phyloP scores from a whole-genome alignment of 2,329 filamentous ascomycete genomes.

The Tolypocladium tundrense region DNA sequence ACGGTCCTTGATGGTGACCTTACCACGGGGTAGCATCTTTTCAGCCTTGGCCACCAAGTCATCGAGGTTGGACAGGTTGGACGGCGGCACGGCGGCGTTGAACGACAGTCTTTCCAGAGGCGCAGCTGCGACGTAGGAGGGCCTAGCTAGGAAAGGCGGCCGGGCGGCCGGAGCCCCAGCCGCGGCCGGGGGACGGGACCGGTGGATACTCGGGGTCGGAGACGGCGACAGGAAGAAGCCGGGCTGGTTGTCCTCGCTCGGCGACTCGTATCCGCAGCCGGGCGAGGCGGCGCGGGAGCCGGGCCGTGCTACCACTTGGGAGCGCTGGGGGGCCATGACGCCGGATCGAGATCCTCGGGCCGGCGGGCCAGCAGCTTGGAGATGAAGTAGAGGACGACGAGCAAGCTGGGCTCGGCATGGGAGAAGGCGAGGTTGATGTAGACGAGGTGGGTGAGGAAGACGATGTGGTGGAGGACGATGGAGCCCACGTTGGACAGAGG shows the following conservation, averaged over 20 bases:
- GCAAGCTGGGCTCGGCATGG: slow-evolving; percentile 34
- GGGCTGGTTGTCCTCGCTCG: slow-evolving; percentile 21
- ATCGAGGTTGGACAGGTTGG: slow-evolving; percentile 16
- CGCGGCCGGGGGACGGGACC: not conserved
- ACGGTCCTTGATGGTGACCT: slow-evolving; percentile 36
- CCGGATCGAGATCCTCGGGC: slow-evolving; percentile 35
- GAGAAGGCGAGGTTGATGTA: slow-evolving; percentile 42
- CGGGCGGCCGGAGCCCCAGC: not conserved
- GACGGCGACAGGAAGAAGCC: slow-evolving; percentile 15
- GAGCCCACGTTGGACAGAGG: slow-evolving; percentile 41
- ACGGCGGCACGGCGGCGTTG: not conserved
- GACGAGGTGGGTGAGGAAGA: slow-evolving; percentile 43
- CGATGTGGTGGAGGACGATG: slow-evolving; percentile 38
- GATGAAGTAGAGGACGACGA: slow-evolving; percentile 36
- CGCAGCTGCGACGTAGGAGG: not conserved
- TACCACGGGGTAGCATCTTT: slow-evolving; percentile 12
- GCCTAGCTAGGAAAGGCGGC: not conserved
- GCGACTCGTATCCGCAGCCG: slow-evolving; percentile 25
- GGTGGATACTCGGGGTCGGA: slow-evolving; percentile 1
- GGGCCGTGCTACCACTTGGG: slow-evolving; percentile 14
- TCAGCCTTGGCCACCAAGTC: slow-evolving; percentile 22
- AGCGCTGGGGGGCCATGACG: slow-evolving; percentile 23
- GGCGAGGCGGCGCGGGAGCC: slow-evolving; percentile 4
- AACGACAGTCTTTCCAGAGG: not conserved
- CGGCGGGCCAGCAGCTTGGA: slow-evolving; percentile 35